Evolutionary conservation across 2,329 filamentous ascomycete genomes (phyloP).

Genomic region (Colletotrichum sp.): DNA sequence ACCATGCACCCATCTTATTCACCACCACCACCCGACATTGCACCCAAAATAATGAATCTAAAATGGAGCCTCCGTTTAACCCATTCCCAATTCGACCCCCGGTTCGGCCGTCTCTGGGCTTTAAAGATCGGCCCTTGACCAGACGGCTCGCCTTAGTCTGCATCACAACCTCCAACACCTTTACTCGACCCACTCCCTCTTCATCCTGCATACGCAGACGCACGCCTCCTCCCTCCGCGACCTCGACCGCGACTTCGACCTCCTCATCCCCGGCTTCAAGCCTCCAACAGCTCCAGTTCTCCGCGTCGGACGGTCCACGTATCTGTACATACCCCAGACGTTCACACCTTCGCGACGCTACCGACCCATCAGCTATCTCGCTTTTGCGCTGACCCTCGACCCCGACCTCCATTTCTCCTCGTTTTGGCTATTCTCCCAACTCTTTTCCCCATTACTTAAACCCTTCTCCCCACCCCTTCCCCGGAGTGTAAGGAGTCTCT

Average conservation of each 20-base stretch:
- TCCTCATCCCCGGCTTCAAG: neutral
- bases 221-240: neutral
- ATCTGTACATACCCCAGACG: conserved; percentile 18
- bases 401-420: conserved; percentile 5
- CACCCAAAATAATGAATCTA: conserved; percentile 7
- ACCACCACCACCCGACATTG: conserved; percentile 10
- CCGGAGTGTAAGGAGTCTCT: neutral
- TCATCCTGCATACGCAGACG: conserved; percentile 2
- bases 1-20: conserved; percentile 9
- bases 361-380: conserved; percentile 9
- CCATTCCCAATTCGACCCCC: conserved; percentile 14
- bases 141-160: neutral
- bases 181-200: conserved; percentile 19
- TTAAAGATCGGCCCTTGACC: conserved; percentile 19
- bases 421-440: neutral
- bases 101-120: neutral
- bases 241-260: neutral
- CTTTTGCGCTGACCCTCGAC: conserved; percentile 13
- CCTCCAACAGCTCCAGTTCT: conserved; percentile 15
- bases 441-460: conserved; percentile 19
- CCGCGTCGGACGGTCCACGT: conserved; percentile 9
- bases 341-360: neutral
- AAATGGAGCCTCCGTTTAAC: neutral
- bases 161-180: neutral
- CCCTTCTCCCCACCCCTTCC: conserved; percentile 4